Evolutionary conservation across 2,329 filamentous ascomycete genomes (phyloP), one percentile per base, ranked within the genome.

Genomic region (Diplodia scrobiculata): DNA sequence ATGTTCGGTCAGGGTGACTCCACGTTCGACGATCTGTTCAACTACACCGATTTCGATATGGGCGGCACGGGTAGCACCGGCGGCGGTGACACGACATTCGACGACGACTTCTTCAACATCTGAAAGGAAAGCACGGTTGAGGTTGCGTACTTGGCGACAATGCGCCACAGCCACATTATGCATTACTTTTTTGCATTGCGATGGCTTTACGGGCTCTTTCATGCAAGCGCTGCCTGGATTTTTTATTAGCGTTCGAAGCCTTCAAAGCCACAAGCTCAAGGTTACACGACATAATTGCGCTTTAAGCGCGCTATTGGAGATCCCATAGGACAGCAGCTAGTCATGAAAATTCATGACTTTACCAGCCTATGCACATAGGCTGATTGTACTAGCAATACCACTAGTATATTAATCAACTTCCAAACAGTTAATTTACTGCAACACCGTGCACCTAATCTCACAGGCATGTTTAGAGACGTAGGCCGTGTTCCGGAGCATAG

Each of bases 21-120:
- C 53, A 70, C 66, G n/a, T 76, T 78, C 60, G 75, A 77, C 59
- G 76, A 77, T 52, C 62, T 77, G 5, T 73, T 78, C 71, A 72
- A 77, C 54, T 73, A 75, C 59, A 71, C 70, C 0, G 58, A 66
- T 19, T 66, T 66, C 29, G 65, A 66, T 38, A 29, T 66, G 55
- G 65, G 54, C 11, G 48, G 38, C 5, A 17, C 55, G 25, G 55
- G 63, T 19, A 62, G 58, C 27, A 54, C 64, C 21, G 71, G 75
- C 48, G 60, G 60, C n/a, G 66, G 62, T 3, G 59, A 65, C 13
- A 67, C 66, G 3, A 55, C 55, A 10, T 67, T 67, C 32, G 66
- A 67, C 34, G 66, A 67, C 11, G 59, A 55, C n/a, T 67, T 67
- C 47, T 76, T 77, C 66, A 72, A 72, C 32, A 60, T 72, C 41